Evolutionary conservation across 768 basidiomycete species (phyloP).

Genomic region (Steccherinum ochraceum): DNA sequence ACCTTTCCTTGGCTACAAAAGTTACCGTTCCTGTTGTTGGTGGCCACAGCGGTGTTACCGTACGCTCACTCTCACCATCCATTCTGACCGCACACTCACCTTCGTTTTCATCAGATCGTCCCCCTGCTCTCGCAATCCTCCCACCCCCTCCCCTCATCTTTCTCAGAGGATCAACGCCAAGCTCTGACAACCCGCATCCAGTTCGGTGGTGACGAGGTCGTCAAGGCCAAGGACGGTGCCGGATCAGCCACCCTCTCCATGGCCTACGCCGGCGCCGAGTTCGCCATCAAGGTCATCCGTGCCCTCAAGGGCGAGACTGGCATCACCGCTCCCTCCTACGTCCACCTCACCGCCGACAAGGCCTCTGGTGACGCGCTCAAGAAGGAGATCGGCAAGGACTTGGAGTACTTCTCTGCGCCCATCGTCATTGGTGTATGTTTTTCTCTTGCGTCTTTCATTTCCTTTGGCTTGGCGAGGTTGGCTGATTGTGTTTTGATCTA

Average conservation of each 20-base stretch:
- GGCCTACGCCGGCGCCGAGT: slow-evolving; percentile 93
- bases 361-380: slow-evolving; percentile 67
- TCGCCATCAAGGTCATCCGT: slow-evolving; percentile 74
- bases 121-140: slow-evolving; percentile 90
- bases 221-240: slow-evolving; percentile 91
- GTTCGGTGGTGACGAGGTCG: slow-evolving; percentile 96
- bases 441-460: neutral
- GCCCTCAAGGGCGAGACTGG: slow-evolving; percentile 87
- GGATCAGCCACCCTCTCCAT: slow-evolving; percentile 97
- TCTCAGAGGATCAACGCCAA: slow-evolving; percentile 44
- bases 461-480: neutral
- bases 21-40: slow-evolving; percentile 87
- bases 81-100: neutral
- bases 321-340: slow-evolving; percentile 78
- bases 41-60: slow-evolving; percentile 90
- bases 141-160: slow-evolving; percentile 59
- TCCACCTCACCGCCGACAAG: slow-evolving; percentile 69
- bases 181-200: slow-evolving; percentile 80
- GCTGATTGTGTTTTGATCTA: slow-evolving; percentile 26
- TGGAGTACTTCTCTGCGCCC: slow-evolving; percentile 86
- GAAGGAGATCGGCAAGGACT: slow-evolving; percentile 66
- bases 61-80: slow-evolving; percentile 27
- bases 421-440: slow-evolving; percentile 78
- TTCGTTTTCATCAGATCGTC: slow-evolving; percentile 55
- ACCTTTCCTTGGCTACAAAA: slow-evolving; percentile 53